Conservation (phyloP, 495 filamentous ascomycete species). For the Cercophora sp. region DNA sequence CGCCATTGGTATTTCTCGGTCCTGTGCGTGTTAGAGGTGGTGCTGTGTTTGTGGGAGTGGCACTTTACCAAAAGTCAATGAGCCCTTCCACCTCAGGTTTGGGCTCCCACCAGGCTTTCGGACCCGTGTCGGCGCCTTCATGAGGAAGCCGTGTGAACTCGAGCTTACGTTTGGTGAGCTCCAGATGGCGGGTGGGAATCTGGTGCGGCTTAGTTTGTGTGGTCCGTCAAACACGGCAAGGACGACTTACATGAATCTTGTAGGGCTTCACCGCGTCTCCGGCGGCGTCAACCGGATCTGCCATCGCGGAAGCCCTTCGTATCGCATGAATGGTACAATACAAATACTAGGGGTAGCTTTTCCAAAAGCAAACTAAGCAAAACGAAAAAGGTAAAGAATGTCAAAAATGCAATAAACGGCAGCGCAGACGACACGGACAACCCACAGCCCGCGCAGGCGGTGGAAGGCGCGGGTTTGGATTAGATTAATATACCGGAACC, state of each 20-base stretch:
- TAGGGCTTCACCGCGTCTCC: constrained; percentile 44
- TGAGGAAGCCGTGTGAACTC: constrained; percentile 53
- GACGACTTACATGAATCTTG: constrained; percentile 44
- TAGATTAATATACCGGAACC: constrained; percentile 13
- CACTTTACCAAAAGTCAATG: constrained; percentile 50
- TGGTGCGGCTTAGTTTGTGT: constrained; percentile 13
- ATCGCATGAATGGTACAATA: too few relatives aligned
- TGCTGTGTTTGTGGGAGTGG: too few relatives aligned
- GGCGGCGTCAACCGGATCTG: constrained; percentile 6
- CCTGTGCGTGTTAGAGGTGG: constrained; percentile 37
- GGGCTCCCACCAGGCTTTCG: constrained; percentile 8
- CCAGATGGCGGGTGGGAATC: constrained; percentile 49
- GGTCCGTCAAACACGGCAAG: constrained; percentile 11
- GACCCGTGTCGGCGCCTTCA: constrained; percentile 20
- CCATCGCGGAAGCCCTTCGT: not conserved
- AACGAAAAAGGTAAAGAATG: too few relatives aligned
- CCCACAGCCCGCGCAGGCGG: too few relatives aligned
- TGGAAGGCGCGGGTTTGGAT: not conserved
- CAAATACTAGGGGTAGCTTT: not conserved
- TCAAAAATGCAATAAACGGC: too few relatives aligned
- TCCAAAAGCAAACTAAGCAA: not conserved
- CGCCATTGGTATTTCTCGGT: constrained; percentile 61
- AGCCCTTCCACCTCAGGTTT: constrained; percentile 42
- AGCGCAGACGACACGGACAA: not conserved
- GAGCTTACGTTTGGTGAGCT: constrained; percentile 52